Evolutionary conservation across 495 filamentous ascomycete genomes (phyloP), one percentile per base, ranked within the genome.

Genomic region (Podospora didyma): DNA sequence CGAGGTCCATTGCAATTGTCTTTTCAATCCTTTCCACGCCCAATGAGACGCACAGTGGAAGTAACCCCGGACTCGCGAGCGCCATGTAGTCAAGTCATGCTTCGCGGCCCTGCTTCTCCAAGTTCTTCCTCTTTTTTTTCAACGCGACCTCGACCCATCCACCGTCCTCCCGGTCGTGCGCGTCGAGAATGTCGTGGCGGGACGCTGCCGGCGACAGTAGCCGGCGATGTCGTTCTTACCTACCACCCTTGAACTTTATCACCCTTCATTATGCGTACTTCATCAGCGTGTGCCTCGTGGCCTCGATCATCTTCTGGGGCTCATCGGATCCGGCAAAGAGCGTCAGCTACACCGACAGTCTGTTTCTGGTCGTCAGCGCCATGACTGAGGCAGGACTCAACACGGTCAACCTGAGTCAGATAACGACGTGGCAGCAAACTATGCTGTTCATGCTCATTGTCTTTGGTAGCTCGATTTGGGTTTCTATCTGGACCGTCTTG

Each of bases 361-460:
- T 96, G 11, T 96, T 93, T 64, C 68, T 95, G 37, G 81, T 82
- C 45, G 82, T 88, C 42, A 88, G 83, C 58, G 89, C 90, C 22
- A 93, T 94, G 82, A 92, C 89, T 16, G 79, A 85, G 50, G 87
- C 91, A 31, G 88, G 88, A 0, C 73, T 92, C 42, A 61, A 61
- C 54, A 61, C 59, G 23, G 46, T 61, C 44, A 56, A 63, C 67
- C 54, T 86, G 53, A 89, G 83, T 52, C 75, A 82, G 47, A 73
- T 96, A 58, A 94, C 89, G 39, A 88, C 83, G 1, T 88, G 86
- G 66, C 92, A 96, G 64, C 92, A 96, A 63, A 68, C 81, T 10
- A 64, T 93, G 16, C 78, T 95, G 11, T 94, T 90, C 68, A 20
- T 85, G 4, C 75, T 91, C 49, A 85, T 91, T 28, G 77, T 92